Conservation (phyloP, 2,329 filamentous ascomycete genomes). For the Trichoderma cornu-damae region DNA sequence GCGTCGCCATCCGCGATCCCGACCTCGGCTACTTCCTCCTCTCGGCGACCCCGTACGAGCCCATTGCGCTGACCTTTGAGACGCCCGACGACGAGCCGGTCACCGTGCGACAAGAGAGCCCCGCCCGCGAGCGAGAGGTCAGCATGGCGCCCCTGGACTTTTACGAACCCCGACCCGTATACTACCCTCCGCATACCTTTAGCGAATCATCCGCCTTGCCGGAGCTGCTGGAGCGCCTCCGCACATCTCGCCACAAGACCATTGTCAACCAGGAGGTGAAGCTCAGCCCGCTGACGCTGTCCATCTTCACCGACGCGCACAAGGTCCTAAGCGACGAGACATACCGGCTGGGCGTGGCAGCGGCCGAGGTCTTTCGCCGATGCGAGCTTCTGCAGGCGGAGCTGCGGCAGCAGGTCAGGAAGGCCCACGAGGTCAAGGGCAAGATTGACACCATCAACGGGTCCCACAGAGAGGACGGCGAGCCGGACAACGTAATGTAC, state of each 20-base stretch:
- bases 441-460: slow-evolving; percentile 60
- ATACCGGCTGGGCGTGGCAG: slow-evolving; percentile 60
- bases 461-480: slow-evolving; percentile 42
- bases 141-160: slow-evolving; percentile 46
- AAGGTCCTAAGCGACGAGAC: slow-evolving; percentile 66
- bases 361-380: slow-evolving; percentile 66
- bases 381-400: slow-evolving; percentile 65
- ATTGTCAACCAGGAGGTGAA: slow-evolving; percentile 62
- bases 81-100: slow-evolving; percentile 48
- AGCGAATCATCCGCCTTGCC: slow-evolving; percentile 54
- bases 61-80: slow-evolving; percentile 56
- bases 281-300: slow-evolving; percentile 64
- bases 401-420: slow-evolving; percentile 60
- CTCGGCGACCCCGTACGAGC: slow-evolving; percentile 54
- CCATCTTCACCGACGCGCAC: slow-evolving; percentile 68
- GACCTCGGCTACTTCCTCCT: slow-evolving; percentile 61
- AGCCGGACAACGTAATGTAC: slow-evolving; percentile 52
- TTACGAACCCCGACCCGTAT: slow-evolving; percentile 61
- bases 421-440: slow-evolving; percentile 59
- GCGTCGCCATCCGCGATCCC: slow-evolving; percentile 51
- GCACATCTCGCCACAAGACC: slow-evolving; percentile 56
- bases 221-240: slow-evolving; percentile 49
- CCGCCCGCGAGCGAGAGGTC: slow-evolving; percentile 38
- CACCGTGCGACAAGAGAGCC: slow-evolving; percentile 41
- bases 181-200: slow-evolving; percentile 58